Evolutionary conservation across 2,329 filamentous ascomycete genomes (phyloP).

Genomic region (Emericellopsis cladophorae): DNA sequence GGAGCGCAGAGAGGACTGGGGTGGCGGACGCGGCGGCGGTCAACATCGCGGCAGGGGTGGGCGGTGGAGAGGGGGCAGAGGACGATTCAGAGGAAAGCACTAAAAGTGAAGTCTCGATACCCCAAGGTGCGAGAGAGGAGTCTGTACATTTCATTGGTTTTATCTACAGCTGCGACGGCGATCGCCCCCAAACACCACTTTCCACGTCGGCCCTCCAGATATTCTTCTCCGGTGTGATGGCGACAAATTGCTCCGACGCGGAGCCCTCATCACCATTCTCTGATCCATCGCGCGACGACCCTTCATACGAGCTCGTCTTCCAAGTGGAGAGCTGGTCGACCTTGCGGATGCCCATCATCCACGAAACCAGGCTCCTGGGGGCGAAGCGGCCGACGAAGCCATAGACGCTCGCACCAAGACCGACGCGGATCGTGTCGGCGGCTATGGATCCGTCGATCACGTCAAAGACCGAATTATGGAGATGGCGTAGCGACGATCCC

Average conservation of each 20-base stretch:
- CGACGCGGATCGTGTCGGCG: constrained; percentile 59
- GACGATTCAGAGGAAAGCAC: constrained; percentile 17
- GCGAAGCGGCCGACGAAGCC: constrained; percentile 73
- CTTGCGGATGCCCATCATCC: constrained; percentile 77
- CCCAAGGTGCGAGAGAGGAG: not conserved
- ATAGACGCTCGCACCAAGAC: constrained; percentile 74
- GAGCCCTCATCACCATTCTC: constrained; percentile 16
- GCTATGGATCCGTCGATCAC: constrained; percentile 58
- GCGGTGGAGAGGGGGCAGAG: constrained; percentile 20
- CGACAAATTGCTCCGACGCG: constrained; percentile 28
- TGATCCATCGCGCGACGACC: constrained; percentile 17
- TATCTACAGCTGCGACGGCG: constrained; percentile 3
- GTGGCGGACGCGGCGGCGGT: constrained; percentile 13
- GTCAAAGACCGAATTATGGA: constrained; percentile 85
- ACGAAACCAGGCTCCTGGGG: constrained; percentile 66
- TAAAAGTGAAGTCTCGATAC: not conserved
- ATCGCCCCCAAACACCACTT: constrained; percentile 30
- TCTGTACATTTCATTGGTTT: too few species aligned
- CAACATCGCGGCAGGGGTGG: constrained; percentile 9
- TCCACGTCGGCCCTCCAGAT: constrained; percentile 26
- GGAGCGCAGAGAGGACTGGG: constrained; percentile 20
- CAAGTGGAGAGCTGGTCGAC: constrained; percentile 44
- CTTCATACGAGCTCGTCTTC: constrained; percentile 31
- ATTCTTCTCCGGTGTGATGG: constrained; percentile 29
- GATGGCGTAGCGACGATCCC: constrained; percentile 61